Conservation (phyloP, 108 stramenopile species). For the Schizochytrium sp. region DNA sequence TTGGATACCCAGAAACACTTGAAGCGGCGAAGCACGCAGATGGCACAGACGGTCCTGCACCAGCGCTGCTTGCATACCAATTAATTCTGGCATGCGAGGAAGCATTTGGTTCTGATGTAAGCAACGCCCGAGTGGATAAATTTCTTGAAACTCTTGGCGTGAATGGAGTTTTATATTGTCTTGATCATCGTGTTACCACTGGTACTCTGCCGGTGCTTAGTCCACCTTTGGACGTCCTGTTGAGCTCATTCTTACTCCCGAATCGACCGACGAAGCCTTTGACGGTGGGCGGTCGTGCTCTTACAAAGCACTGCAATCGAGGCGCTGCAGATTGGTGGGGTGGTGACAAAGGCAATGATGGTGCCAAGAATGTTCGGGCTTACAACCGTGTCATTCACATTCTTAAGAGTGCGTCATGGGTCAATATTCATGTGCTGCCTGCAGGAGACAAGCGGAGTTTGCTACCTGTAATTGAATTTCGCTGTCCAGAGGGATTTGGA, state of each 20-base stretch:
- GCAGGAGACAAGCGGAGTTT: neutral
- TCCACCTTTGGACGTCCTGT: neutral
- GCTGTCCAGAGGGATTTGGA: constrained; percentile 3
- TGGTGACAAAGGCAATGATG: constrained; percentile 13
- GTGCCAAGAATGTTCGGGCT: neutral
- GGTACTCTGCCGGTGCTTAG: neutral
- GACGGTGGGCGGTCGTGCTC: neutral
- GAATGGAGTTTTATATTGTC: too few species aligned
- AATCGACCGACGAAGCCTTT: neutral
- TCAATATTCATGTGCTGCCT: constrained; percentile 1
- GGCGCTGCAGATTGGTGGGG: constrained; percentile 40
- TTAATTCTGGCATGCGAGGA: too few species aligned
- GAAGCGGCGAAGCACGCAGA: too few species aligned
- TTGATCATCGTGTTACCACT: neutral
- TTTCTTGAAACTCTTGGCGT: too few species aligned
- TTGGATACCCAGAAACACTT: too few species aligned
- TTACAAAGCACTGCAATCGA: constrained; percentile 3
- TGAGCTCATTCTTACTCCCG: neutral
- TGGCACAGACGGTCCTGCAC: too few species aligned
- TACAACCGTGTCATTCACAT: neutral
- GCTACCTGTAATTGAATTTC: neutral
- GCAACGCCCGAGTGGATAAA: too few species aligned
- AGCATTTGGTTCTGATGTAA: too few species aligned
- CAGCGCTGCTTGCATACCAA: too few species aligned
- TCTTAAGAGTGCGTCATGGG: neutral